Base-by-base conservation (phyloP, 768 basidiomycete genomes). In the Panellus pusillus region DNA sequence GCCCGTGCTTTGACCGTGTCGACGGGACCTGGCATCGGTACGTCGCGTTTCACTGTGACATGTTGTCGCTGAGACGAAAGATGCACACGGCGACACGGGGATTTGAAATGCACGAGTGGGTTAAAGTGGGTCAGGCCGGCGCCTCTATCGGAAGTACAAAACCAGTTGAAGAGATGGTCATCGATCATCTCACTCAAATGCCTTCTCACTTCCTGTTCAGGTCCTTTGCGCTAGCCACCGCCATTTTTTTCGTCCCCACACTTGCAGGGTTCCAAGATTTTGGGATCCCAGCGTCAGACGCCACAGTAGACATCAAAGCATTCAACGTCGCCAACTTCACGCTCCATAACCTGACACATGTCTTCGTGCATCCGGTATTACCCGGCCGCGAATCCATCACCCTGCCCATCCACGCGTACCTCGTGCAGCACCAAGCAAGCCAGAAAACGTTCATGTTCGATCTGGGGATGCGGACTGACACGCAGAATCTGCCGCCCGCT, bases 381-480 rank as follows among this genome's bases (percentile, higher is more conserved):
- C 58, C 53, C 7, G 53, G 53, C 7, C 44, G 14, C 36, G 58
- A 52, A 39, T 9, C 24, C 45, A 24, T 43, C 1, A 24, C 39
- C 2, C 35, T 55, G 14, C 53, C 58, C 8, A 27, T 54, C 28
- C 19, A 17, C 9, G 19, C 52, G 20, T 61, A 58, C 24, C 42
- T 61, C 3, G 41, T 61, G 6, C 52, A 61, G 14, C 55, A 57
- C 35, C 41, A 19, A 31, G 9, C 15, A 1, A 37, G 27, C 0
- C 44, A 51, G 2, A 54, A 28, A 39, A 47, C 46, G 24, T 11
- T 58, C 32, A 52, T 61, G 57, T 61, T 54, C 27, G 57, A 58
- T 15, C 50, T 61, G 9, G 61, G 57, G 9, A 42, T 55, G 6
- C 47, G 61, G 1, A 52, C 49, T 27, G 57, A 61, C 19, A 27